Conservation (phyloP, 768 basidiomycete genomes). For the Rhizopogon roseolus region DNA sequence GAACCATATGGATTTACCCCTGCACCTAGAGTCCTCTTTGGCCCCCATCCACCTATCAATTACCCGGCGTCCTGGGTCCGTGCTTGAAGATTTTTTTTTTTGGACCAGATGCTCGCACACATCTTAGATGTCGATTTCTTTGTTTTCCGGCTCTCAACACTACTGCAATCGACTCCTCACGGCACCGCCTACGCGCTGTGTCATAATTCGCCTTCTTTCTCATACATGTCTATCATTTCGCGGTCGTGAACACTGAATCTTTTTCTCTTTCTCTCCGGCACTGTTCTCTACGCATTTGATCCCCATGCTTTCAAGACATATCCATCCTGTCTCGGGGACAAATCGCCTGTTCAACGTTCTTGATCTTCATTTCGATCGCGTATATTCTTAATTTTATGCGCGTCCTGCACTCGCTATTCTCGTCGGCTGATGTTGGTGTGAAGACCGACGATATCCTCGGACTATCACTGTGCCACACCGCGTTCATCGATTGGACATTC, state of each 20-base stretch:
- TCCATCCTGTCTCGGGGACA: conserved; percentile 58
- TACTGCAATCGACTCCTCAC: conserved; percentile 24
- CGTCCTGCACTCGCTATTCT: conserved; percentile 9
- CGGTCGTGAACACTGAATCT: conserved; percentile 32
- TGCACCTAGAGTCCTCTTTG: conserved; percentile 39
- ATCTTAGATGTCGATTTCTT: conserved; percentile 24
- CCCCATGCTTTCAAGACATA: conserved; percentile 46
- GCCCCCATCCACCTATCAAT: conserved; percentile 36
- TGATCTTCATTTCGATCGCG: conserved; percentile 21
- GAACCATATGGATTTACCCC: conserved; percentile 34
- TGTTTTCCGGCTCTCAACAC: conserved; percentile 19
- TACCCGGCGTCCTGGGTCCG: conserved; percentile 49
- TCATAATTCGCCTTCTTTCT: conserved; percentile 36
- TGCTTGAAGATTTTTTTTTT: conserved; percentile 29
- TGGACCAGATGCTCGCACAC: conserved; percentile 7
- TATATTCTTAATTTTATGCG: conserved; percentile 25
- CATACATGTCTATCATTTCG: conserved; percentile 28
- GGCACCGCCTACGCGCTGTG: conserved; percentile 29
- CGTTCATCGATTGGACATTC: conserved; percentile 35
- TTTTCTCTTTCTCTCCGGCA: conserved; percentile 14
- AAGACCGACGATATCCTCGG: conserved; percentile 26
- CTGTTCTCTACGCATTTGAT: conserved; percentile 20
- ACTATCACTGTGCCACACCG: conserved; percentile 24
- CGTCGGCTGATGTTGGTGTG: conserved; percentile 2
- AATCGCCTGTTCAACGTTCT: conserved; percentile 24